Evolutionary conservation across 805 yeast genomes (phyloP), one percentile per base, ranked within the genome.

Genomic region (Hyphopichia homilentoma): DNA sequence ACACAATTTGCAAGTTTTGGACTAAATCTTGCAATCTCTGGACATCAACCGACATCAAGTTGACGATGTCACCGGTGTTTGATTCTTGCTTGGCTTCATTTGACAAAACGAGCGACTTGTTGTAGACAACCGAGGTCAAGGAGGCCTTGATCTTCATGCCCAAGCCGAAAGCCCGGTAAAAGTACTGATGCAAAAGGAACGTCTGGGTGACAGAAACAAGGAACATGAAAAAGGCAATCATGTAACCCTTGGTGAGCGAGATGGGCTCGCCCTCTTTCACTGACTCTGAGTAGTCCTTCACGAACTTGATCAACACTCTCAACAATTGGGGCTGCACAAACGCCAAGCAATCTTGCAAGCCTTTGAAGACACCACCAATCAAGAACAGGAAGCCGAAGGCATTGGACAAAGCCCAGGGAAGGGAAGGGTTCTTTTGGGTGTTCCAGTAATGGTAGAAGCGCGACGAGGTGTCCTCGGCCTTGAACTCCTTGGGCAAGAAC

Each of bases 1-100:
- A 87, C 31, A 85, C 67, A 33, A 86, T 70, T 47, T 85, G 82
- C 41, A 88, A 75, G 57, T 81, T 77, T 53, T 84, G 88, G 16
- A 83, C 75, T 35, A 87, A 67, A 45, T 85, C 95, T 54, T 85
- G 95, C 35, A 89, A 64, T 61, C 95, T 77, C 60, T 84, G 95
- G 3, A 88, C 80, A 61, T 89, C 97, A 27, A 89, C 95, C 33
- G 95, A 81, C 96, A 89, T 87, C 48, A 89, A 68, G 52, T 89
- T 89, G 36, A 89, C 97, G 44, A 90, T 84, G 54, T 88, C 96
- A 51, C 97, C 97, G 4, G 95, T 84, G 20, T 85, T 75, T 25
- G 86, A 77, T 47, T 75, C 60, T 51, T 76, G 78, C 38, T 78
- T 77, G 7, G 86, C 75, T 50, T 84, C 93, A 44, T 76, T 79